A percentile compares a stretch with the other conserved stretches of the same genome.
These are phyloP conservation scores for Epichloe sylvatica DNA, from an alignment of 2,329 filamentous ascomycete species.

Conservation along the genomic window DNA sequence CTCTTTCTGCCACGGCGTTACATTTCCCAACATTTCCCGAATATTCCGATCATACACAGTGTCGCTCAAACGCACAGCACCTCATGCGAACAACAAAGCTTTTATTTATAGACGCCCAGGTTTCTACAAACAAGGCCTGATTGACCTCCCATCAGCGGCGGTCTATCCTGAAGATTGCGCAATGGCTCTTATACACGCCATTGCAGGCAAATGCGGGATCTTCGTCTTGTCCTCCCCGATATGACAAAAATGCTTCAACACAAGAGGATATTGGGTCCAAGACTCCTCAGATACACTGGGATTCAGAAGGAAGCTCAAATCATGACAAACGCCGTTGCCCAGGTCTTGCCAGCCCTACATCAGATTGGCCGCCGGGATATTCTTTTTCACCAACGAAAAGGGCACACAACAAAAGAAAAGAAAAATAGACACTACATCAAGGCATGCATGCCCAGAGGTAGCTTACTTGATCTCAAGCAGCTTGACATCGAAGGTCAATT, in stretches of 20 bases:
- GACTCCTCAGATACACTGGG: constrained; percentile 26
- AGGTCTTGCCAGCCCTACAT: constrained; percentile 1
- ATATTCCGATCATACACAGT: neutral
- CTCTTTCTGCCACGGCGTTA: neutral
- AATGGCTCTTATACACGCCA: constrained; percentile 2
- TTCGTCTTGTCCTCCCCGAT: constrained; percentile 3
- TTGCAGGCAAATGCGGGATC: neutral
- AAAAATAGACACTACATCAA: neutral
- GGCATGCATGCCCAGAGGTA: neutral
- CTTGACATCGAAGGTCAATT: constrained; percentile 84
- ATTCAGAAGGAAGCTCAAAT: constrained; percentile 3
- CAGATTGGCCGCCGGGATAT: constrained; percentile 4
- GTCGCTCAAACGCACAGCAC: neutral
- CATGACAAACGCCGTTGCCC: constrained; percentile 7
- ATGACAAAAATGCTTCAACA: neutral
- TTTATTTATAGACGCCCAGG: constrained; percentile 6
- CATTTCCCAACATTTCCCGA: neutral
- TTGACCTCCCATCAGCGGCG: neutral
- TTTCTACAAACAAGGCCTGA: constrained; percentile 1
- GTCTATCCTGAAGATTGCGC: constrained; percentile 2
- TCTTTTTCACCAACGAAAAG: constrained; percentile 1
- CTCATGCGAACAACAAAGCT: constrained; percentile 1
- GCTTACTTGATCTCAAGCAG: constrained; percentile 67
- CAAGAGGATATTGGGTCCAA: constrained; percentile 28
- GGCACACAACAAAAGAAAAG: neutral